Percentiles rank a stretch among this genome's conserved stretches.
These are phyloP conservation scores for Mucor sp. DNA, from an alignment of 371 early-diverging fungal genomes.

Conservation along the genomic window DNA sequence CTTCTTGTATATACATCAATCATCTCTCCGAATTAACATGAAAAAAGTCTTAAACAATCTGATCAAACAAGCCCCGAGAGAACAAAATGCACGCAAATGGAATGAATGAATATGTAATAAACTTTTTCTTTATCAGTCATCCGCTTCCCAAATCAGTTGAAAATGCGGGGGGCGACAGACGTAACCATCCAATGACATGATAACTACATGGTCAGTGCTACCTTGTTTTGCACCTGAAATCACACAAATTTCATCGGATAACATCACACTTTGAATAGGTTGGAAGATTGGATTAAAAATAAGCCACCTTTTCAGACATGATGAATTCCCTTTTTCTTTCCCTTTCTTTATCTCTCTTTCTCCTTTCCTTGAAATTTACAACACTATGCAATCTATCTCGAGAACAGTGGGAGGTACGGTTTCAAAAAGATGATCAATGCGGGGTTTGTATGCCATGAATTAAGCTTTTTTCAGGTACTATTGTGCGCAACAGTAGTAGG, in stretches of 20 bases:
- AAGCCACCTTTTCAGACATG: not conserved
- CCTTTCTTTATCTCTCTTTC: not conserved
- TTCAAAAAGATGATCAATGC: not conserved
- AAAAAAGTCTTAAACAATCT: not conserved
- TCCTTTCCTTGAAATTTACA: not conserved
- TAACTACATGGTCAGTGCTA: not conserved
- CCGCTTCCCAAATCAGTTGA: not conserved
- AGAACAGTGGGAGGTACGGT: constrained; percentile 15
- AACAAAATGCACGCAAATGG: not conserved
- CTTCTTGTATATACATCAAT: not conserved
- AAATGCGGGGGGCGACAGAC: not conserved
- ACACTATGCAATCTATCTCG: constrained; percentile 17
- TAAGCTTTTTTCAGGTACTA: constrained; percentile 1
- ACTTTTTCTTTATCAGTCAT: constrained; percentile 12
- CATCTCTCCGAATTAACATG: no score
- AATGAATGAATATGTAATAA: not conserved
- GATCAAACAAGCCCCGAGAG: not conserved
- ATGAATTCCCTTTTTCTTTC: constrained; percentile 5
- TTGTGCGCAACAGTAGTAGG: not conserved
- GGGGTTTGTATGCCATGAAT: constrained; percentile 2
- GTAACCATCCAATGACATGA: constrained; percentile 4
- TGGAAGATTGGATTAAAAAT: not conserved
- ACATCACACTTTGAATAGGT: not conserved
- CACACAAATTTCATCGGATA: constrained; percentile 7
- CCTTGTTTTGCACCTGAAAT: constrained; percentile 14